phyloP scores from a whole-genome alignment of 768 basidiomycete species.

The Russula earlei region DNA sequence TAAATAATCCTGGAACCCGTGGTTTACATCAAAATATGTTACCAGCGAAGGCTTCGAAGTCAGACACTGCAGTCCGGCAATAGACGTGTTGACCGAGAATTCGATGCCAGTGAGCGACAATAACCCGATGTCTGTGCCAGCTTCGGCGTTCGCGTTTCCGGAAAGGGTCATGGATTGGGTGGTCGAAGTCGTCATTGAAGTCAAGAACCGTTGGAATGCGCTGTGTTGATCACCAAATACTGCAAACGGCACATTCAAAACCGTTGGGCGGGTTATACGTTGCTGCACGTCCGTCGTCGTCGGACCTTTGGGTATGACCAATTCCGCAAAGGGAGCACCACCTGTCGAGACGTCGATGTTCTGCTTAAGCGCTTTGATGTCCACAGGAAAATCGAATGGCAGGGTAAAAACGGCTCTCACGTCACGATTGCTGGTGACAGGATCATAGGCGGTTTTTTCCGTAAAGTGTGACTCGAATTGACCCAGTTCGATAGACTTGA shows the following conservation, averaged over 20 bases:
- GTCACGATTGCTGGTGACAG: conserved; percentile 47
- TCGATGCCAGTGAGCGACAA: conserved; percentile 46
- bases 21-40: conserved; percentile 52
- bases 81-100: conserved; percentile 49
- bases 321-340: conserved; percentile 47
- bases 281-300: conserved; percentile 51
- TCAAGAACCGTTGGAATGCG: conserved; percentile 52
- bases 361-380: conserved; percentile 53
- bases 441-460: conserved; percentile 44
- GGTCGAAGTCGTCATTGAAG: conserved; percentile 45
- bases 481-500: conserved; percentile 53
- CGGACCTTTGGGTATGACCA: conserved; percentile 48
- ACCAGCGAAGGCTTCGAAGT: conserved; percentile 47
- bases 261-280: conserved; percentile 51
- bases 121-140: conserved; percentile 57
- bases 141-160: conserved; percentile 44
- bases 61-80: conserved; percentile 58
- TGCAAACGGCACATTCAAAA: conserved; percentile 51
- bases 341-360: conserved; percentile 45
- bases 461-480: conserved; percentile 53
- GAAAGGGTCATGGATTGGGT: conserved; percentile 41
- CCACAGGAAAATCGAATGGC: conserved; percentile 64
- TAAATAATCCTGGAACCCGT: conserved; percentile 57
- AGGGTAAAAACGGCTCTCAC: conserved; percentile 57
- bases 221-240: conserved; percentile 39